Conservation (phyloP, 2,329 filamentous ascomycete species). For the Scedosporium apiospermum region DNA sequence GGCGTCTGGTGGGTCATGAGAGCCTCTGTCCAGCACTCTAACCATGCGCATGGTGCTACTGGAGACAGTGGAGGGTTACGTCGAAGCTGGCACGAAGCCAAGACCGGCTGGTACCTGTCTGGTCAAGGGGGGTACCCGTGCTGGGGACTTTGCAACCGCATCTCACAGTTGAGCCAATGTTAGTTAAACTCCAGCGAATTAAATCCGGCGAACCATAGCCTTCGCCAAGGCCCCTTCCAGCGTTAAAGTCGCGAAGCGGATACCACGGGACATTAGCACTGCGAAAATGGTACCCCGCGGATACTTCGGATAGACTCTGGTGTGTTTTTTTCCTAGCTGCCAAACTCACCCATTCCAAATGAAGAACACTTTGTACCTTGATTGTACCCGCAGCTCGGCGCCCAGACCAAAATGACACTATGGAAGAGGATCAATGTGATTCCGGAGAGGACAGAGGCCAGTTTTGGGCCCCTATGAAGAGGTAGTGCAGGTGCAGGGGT, state of each 20-base stretch:
- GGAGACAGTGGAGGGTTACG: no score
- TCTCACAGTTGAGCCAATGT: neutral
- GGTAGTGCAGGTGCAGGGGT: neutral
- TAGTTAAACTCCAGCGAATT: neutral
- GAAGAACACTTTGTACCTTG: neutral
- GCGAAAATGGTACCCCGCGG: neutral
- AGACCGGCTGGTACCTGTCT: no score
- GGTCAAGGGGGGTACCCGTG: no score
- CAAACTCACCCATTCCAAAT: neutral
- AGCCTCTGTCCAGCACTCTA: no score
- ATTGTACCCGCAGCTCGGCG: neutral
- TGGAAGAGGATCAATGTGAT: neutral
- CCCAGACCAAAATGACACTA: neutral
- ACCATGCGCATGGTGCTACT: no score
- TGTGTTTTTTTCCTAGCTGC: neutral
- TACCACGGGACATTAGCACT: neutral
- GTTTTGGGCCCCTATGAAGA: neutral
- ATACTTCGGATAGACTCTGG: neutral
- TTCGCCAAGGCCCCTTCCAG: neutral
- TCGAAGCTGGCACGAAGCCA: no score
- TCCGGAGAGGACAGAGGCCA: neutral
- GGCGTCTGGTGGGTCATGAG: no score
- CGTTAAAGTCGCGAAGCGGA: neutral
- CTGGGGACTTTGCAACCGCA: no score
- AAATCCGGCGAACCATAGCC: neutral